Evolutionary conservation across 495 filamentous ascomycete genomes (phyloP), one percentile per base, ranked within the genome.

Genomic region (Rostrohypoxylon terebratum): DNA sequence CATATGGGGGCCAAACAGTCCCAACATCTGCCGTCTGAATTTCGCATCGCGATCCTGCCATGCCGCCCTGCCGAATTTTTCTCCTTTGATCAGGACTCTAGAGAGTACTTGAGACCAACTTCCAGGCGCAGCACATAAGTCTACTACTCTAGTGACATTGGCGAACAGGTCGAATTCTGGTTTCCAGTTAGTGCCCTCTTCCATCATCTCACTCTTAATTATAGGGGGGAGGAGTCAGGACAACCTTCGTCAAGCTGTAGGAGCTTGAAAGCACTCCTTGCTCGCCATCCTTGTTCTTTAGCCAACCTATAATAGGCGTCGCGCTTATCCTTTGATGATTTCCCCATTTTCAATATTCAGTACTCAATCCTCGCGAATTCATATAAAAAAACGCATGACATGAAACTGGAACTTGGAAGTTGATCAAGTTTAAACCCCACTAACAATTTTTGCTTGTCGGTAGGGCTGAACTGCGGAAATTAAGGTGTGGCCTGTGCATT

Each of bases 241-340:
- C 57, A 69, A 87, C 86, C 86, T 78, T 97, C 94, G 78, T 98
- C 92, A 48, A 99, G 88, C 78, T 99, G 96, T 28, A 99, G 88
- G 45, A 99, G 87, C 77, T 99, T 99, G 89, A 96, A 99, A 34
- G 96, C 96, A 64, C 92, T 95, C 57, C 96, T 91, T 14, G 96
- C 96, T 25, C 96, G 93, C 94, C 94, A 99, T 65, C 96, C 95
- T 86, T 98, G 94, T 76, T 99, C 96, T 82, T 99, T 99, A 3
- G 96, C 96, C 7, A 99, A 90, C 31, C 96, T 89, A 78, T 99
- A 99, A 81, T 99, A 99, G 59, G 94, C 93, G 78, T 99, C 96
- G 54, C 96, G 92, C 83, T 99, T 99, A 77, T 99, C 96, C 82
- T 99, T 99, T 38, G 94, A 97, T 0, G 96, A 97, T 79, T 98